Percentiles rank a stretch among this genome's conserved stretches.
Conservation (phyloP, 1,284 basidiomycete species). For the Grifola frondosa region DNA sequence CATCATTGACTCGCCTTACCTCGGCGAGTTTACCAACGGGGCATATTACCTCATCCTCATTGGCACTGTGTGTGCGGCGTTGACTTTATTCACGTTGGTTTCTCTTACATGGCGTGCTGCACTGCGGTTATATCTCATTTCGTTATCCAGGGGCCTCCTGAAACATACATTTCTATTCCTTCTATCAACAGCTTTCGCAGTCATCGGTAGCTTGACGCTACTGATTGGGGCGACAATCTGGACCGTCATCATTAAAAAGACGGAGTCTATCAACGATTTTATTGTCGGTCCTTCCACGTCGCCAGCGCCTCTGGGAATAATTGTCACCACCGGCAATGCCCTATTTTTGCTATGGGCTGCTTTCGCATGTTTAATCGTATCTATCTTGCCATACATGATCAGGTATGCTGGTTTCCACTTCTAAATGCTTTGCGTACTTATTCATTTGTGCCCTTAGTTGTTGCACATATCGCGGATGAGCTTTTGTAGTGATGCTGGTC, state of each 20-base stretch:
- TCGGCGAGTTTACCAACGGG: slow-evolving; percentile 61
- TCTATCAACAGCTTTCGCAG: slow-evolving; percentile 60
- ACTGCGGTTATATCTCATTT: background rate
- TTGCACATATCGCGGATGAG: slow-evolving; percentile 68
- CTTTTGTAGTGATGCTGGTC: slow-evolving; percentile 13
- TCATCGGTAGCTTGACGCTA: slow-evolving; percentile 59
- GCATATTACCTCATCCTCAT: slow-evolving; percentile 77
- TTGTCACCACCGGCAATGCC: slow-evolving; percentile 58
- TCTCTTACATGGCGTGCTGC: slow-evolving; percentile 12
- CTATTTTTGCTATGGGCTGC: slow-evolving; percentile 70
- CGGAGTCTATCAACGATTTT: slow-evolving; percentile 55
- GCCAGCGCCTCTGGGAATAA: slow-evolving; percentile 55
- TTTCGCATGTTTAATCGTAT: slow-evolving; percentile 61
- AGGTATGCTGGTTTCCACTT: slow-evolving; percentile 36
- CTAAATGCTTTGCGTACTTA: background rate
- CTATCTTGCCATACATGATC: slow-evolving; percentile 71
- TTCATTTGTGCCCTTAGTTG: slow-evolving; percentile 40
- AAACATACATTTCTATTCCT: slow-evolving; percentile 68
- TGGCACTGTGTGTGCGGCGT: slow-evolving; percentile 63
- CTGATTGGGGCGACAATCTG: slow-evolving; percentile 73
- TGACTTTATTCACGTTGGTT: slow-evolving; percentile 64
- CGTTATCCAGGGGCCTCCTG: slow-evolving; percentile 59
- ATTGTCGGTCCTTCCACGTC: slow-evolving; percentile 39
- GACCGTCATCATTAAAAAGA: slow-evolving; percentile 71
- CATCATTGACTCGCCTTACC: slow-evolving; percentile 60